Conservation (phyloP, 352 stramenopile species). For the Sclerospora graminicola region DNA sequence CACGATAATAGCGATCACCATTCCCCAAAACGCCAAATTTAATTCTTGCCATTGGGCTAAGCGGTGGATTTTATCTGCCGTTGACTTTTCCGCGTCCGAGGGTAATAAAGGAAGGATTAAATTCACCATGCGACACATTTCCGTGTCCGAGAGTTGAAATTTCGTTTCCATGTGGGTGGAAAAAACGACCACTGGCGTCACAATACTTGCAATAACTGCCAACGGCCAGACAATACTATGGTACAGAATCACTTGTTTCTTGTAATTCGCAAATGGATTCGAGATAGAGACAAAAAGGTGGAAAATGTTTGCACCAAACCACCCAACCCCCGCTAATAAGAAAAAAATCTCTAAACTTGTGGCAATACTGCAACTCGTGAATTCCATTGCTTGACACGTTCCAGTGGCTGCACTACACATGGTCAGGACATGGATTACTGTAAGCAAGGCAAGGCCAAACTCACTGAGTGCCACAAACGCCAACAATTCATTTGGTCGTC, state of each 20-base stretch:
- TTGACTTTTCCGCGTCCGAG: conserved; percentile 13
- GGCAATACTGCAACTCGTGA: conserved; percentile 26
- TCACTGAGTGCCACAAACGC: conserved; percentile 56
- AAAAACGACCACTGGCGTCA: conserved; percentile 36
- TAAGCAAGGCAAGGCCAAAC: conserved; percentile 36
- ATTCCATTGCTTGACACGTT: conserved; percentile 26
- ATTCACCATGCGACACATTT: conserved; percentile 41
- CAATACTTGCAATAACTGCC: conserved; percentile 31
- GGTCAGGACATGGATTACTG: conserved; percentile 31
- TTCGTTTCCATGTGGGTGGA: conserved; percentile 19
- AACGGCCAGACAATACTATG: conserved; percentile 42
- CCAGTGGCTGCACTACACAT: conserved; percentile 29
- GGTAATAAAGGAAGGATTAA: conserved; percentile 43
- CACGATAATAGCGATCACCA: conserved; percentile 47
- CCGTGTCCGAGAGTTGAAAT: conserved; percentile 30
- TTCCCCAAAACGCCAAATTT: conserved; percentile 49
- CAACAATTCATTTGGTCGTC: conserved; percentile 55
- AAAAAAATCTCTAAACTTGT: conserved; percentile 49
- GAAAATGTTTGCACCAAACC: conserved; percentile 60
- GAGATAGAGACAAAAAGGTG: conserved; percentile 66
- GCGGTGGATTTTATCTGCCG: conserved; percentile 6
- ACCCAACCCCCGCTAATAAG: conserved; percentile 45
- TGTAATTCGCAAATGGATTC: conserved; percentile 71
- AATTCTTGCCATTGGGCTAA: conserved; percentile 45
- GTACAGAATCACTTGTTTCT: conserved; percentile 42